These are phyloP conservation scores for Lactarius sanguifluus DNA, from an alignment of 768 basidiomycete species.

Conservation along the genomic window DNA sequence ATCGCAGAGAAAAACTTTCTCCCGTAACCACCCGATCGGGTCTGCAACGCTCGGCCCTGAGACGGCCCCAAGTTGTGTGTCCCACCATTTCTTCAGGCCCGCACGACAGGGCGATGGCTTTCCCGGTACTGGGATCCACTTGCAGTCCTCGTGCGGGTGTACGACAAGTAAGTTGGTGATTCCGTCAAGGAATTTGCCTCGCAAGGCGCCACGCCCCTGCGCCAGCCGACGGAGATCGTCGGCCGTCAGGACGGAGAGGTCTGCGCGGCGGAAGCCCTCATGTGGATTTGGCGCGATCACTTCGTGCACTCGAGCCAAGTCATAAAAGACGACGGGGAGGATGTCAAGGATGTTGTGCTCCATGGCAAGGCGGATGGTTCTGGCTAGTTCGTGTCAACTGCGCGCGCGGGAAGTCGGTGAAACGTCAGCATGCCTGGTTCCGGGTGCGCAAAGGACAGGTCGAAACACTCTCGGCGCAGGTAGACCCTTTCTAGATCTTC, in stretches of 20 bases:
- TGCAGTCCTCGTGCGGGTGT: slow-evolving; percentile 79
- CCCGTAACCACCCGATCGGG: slow-evolving; percentile 23
- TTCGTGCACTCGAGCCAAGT: slow-evolving; percentile 23
- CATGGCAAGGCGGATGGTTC: slow-evolving; percentile 26
- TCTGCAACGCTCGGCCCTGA: slow-evolving; percentile 23
- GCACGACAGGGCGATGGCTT: slow-evolving; percentile 16
- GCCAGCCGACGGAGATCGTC: slow-evolving; percentile 27
- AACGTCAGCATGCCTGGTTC: slow-evolving; percentile 21
- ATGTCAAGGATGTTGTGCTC: slow-evolving; percentile 25
- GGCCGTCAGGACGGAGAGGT: slow-evolving; percentile 22
- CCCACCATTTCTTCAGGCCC: slow-evolving; percentile 24
- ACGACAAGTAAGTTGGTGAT: slow-evolving; percentile 75
- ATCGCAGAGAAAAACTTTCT: slow-evolving; percentile 15
- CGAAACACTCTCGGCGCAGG: slow-evolving; percentile 22
- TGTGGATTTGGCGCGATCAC: slow-evolving; percentile 20
- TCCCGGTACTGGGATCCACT: slow-evolving; percentile 74
- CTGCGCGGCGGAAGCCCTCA: slow-evolving; percentile 21
- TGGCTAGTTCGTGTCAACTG: slow-evolving; percentile 18
- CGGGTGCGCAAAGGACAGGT: slow-evolving; percentile 25
- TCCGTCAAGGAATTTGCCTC: slow-evolving; percentile 22
- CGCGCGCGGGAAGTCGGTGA: not conserved
- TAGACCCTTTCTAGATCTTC: slow-evolving; percentile 26
- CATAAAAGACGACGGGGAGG: slow-evolving; percentile 27
- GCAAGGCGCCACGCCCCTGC: slow-evolving; percentile 23
- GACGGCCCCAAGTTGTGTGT: slow-evolving; percentile 16